Evolutionary conservation across 768 basidiomycete genomes (phyloP), one percentile per base, ranked within the genome.

Genomic region (Multifurca ochricompacta): DNA sequence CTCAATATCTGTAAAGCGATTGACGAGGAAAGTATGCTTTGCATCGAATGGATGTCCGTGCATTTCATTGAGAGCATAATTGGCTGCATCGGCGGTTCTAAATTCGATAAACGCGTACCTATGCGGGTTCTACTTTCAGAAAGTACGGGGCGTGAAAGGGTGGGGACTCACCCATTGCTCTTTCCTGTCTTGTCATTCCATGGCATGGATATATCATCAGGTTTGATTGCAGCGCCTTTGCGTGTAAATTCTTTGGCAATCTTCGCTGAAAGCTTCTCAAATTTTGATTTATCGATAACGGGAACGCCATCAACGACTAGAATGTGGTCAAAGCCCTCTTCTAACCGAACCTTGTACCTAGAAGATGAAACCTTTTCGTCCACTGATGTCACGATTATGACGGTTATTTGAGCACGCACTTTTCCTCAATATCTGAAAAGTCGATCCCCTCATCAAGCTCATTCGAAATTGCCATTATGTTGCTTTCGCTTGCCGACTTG

Each of bases 251-350:
- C 84, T 67, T 92, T 92, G 52, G 81, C 73, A 30, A 98, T 77
- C 67, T 87, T 90, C 32, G 82, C 71, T 18, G 96, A 65, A 16
- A 99, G 79, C 70, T 79, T 88, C 44, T 91, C 88, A 34, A 83
- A 77, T 70, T 92, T 93, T 48, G 81, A 79, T 63, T 81, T 83
- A 65, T 96, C 92, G 67, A 97, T 90, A 56, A 91, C 68, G 9
- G 94, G 96, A 19, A 94, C 77, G 46, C 92, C 91, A 68, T 98
- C 96, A 54, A 98, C 82, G 48, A 98, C 87, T 49, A 99, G 70
- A 53, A 91, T 81, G 66, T 88, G 90, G 74, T 98, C 96, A 64
- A 97, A 80, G 36, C 88, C 79, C 60, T 91, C 85, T 62, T 91
- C 87, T 59, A 83, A 81, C 53, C 89, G 74, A 63, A 94, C 84